Percentiles rank a stretch among this genome's conserved stretches.
Evolutionary conservation across 2,329 filamentous ascomycete species (phyloP).

Genomic region (Ceratocystis huliohia): DNA sequence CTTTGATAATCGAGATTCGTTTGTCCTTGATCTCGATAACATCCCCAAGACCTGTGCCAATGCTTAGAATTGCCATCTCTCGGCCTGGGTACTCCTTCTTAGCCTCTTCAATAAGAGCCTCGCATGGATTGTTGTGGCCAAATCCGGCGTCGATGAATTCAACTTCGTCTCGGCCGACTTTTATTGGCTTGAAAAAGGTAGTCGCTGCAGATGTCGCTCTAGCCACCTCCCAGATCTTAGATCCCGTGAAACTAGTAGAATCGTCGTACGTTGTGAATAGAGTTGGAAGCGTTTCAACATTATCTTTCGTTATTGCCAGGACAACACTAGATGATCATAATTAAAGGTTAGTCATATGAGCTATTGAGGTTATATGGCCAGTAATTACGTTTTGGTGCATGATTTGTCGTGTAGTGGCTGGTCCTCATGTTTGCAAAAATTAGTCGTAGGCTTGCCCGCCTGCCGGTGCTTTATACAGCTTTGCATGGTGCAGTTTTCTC

Average conservation of each 20-base stretch:
- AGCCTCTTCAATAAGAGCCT: constrained; percentile 26
- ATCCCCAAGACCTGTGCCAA: constrained; percentile 25
- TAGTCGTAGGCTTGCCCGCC: not conserved
- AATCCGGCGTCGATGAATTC: constrained; percentile 27
- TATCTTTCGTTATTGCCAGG: not conserved
- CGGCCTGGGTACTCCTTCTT: constrained; percentile 23
- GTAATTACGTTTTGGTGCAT: not conserved
- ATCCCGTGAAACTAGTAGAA: constrained; percentile 21
- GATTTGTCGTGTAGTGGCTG: not conserved
- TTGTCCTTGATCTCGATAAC: constrained; percentile 22
- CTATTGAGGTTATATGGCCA: not conserved
- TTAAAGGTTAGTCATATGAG: not conserved
- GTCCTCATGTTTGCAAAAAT: not conserved
- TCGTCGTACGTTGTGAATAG: constrained; percentile 26
- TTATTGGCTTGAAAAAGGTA: constrained; percentile 27
- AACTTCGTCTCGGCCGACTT: constrained; percentile 24
- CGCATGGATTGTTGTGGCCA: constrained; percentile 28
- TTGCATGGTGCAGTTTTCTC: not conserved
- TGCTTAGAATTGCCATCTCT: constrained; percentile 23
- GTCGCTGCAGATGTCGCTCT: constrained; percentile 26
- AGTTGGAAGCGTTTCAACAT: constrained; percentile 22
- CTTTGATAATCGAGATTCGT: not conserved
- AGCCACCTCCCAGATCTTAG: constrained; percentile 27
- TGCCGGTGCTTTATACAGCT: not conserved
- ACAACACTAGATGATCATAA: not conserved